A percentile compares a stretch with the other conserved stretches of the same genome.
These are phyloP conservation scores for Excoecaria agallocha DNA, from an alignment of 345 rosid genomes.

Conservation along the genomic window DNA sequence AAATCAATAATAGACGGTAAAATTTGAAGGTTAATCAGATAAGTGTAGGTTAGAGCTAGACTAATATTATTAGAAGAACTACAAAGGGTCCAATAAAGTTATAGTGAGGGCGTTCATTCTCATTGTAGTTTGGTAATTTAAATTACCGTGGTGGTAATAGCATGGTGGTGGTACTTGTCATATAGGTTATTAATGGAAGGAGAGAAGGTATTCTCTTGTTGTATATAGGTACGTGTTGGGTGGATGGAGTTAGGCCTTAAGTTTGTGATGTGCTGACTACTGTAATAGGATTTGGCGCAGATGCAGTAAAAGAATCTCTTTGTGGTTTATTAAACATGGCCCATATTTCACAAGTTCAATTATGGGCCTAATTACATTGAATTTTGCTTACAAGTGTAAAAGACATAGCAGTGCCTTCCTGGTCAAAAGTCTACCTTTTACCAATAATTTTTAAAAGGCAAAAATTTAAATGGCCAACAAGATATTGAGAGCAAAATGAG, in stretches of 20 bases:
- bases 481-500: not conserved
- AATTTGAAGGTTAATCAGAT: not conserved
- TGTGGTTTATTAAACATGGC: not conserved
- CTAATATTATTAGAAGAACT: not conserved
- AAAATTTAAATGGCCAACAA: not conserved
- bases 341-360: not conserved
- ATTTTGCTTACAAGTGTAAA: not conserved
- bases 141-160: not conserved
- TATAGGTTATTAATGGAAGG: not conserved
- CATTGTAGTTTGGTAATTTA: not conserved
- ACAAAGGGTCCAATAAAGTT: not conserved
- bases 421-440: not conserved
- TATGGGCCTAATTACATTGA: not conserved
- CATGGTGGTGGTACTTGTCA: not conserved
- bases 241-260: not conserved
- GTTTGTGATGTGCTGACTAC: not conserved
- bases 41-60: not conserved
- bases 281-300: not conserved
- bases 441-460: not conserved
- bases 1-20: not conserved
- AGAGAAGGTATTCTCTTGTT: not conserved
- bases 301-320: slow-evolving; percentile 2
- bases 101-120: not conserved
- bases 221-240: not conserved
- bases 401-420: not conserved